A percentile compares a stretch with the other conserved stretches of the same genome.
phyloP scores from a whole-genome alignment of 2,329 filamentous ascomycete species.

The Arachnopeziza araneosa region DNA sequence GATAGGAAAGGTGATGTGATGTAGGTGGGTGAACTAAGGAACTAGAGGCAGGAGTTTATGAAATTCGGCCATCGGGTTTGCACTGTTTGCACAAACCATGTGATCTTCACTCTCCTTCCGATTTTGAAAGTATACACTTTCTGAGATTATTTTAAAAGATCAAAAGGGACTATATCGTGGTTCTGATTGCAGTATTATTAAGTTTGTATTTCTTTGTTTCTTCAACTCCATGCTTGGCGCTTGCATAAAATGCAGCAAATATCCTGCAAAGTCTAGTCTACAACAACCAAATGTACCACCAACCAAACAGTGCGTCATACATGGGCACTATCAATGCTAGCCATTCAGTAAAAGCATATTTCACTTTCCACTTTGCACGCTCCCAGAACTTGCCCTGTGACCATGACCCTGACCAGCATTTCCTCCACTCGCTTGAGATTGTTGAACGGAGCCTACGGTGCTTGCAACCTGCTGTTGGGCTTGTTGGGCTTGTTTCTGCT shows the following conservation, averaged over 20 bases:
- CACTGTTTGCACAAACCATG: background rate
- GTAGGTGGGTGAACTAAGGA: background rate
- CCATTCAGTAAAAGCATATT: background rate
- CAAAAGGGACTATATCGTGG: background rate
- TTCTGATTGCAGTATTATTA: background rate
- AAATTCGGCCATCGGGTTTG: background rate
- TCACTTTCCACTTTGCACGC: constrained; percentile 21
- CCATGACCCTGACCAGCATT: constrained; percentile 20
- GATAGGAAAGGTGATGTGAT: background rate
- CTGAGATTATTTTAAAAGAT: background rate
- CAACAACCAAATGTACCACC: background rate
- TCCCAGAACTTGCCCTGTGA: constrained; percentile 20
- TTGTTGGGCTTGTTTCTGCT: constrained; percentile 36
- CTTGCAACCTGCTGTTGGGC: constrained; percentile 25
- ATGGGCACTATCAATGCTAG: background rate
- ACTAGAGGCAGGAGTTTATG: background rate
- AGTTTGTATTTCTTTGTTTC: background rate
- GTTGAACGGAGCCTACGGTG: constrained; percentile 8
- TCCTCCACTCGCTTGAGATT: constrained; percentile 14
- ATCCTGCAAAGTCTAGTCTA: background rate
- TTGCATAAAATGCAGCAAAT: background rate
- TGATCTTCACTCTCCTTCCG: too few relatives aligned
- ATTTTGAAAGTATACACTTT: too few relatives aligned
- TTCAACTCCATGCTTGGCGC: background rate
- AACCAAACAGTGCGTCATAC: background rate